These are phyloP conservation scores for Lactifluus piperatus DNA, from an alignment of 768 basidiomycete species.

Conservation along the genomic window DNA sequence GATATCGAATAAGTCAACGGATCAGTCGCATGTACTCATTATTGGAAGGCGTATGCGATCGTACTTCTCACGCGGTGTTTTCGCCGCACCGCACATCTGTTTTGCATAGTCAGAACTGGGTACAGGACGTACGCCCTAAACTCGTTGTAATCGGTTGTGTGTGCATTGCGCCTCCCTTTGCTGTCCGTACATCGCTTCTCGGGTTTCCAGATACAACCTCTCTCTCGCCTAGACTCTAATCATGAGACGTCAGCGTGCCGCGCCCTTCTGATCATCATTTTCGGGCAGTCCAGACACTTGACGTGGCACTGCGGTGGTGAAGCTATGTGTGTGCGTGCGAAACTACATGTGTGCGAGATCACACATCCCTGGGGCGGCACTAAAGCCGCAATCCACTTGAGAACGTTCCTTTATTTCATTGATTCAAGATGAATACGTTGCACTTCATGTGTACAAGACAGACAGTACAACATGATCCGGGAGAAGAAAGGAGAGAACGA, in stretches of 20 bases:
- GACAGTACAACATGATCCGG: background rate
- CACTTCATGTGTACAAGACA: background rate
- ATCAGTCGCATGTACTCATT: background rate
- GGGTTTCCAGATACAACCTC: background rate
- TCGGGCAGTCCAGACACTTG: background rate
- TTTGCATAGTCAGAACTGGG: too few species aligned
- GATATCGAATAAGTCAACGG: slow-evolving; percentile 46
- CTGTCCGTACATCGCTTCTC: background rate
- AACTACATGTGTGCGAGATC: background rate
- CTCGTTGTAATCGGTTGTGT: too few species aligned
- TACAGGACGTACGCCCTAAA: too few species aligned
- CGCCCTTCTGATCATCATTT: background rate
- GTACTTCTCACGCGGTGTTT: too few species aligned
- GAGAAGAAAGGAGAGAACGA: background rate
- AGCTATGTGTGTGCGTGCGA: too few species aligned
- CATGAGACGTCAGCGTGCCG: background rate
- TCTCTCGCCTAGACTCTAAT: background rate
- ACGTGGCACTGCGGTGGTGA: background rate
- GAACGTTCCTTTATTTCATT: background rate
- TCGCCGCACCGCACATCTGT: too few species aligned
- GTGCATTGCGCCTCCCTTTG: too few species aligned
- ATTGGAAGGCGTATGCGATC: background rate
- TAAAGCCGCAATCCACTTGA: background rate
- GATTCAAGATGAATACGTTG: background rate
- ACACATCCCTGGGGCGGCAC: background rate